Conservation (phyloP, 2,329 filamentous ascomycete species). For the Lecanicillium sp. region DNA sequence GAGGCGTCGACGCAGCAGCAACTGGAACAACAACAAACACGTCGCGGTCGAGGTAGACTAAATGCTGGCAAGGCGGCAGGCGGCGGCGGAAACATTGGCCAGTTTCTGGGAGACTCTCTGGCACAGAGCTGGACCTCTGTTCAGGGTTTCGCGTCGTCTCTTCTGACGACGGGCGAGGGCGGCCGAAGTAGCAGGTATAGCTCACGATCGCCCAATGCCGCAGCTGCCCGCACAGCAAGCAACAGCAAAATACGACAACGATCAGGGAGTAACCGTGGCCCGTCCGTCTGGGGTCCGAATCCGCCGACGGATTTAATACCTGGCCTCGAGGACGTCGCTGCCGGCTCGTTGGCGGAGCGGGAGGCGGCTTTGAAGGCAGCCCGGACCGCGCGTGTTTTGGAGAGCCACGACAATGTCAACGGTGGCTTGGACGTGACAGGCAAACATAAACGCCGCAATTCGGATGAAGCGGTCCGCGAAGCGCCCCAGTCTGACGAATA, state of each 20-base stretch:
- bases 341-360: constrained; percentile 45
- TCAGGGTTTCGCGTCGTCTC: constrained; percentile 43
- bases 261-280: constrained; percentile 12
- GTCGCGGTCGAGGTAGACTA: not conserved
- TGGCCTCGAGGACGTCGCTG: constrained; percentile 40
- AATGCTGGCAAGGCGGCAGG: constrained; percentile 9
- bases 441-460: constrained; percentile 58
- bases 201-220: constrained; percentile 4
- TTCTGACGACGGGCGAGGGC: constrained; percentile 22
- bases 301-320: constrained; percentile 30
- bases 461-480: constrained; percentile 47
- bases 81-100: constrained; percentile 28
- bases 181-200: constrained; percentile 3
- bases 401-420: constrained; percentile 54
- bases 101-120: constrained; percentile 44
- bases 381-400: constrained; percentile 50
- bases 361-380: constrained; percentile 48
- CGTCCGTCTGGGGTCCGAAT: constrained; percentile 39
- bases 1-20: constrained; percentile 20
- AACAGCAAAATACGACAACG: constrained; percentile 13
- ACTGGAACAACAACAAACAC: not conserved
- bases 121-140: constrained; percentile 48
- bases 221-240: constrained; percentile 4
- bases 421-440: constrained; percentile 48
- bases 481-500: constrained; percentile 64